phyloP scores from a whole-genome alignment of 2,329 filamentous ascomycete genomes.

The Colletotrichum acutatum region DNA sequence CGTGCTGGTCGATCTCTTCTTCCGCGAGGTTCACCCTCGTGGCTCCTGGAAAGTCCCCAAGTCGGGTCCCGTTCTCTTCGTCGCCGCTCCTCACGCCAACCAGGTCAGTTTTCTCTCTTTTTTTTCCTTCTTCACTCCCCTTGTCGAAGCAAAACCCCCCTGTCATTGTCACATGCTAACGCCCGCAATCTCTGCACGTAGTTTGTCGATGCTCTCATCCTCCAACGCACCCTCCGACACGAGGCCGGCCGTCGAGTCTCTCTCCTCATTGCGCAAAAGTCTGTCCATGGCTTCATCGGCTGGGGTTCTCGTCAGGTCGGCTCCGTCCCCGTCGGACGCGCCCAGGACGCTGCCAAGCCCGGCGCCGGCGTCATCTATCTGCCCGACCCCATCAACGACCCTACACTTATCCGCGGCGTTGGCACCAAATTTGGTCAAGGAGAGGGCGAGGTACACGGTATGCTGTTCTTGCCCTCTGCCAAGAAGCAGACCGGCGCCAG shows the following conservation, averaged over 20 bases:
- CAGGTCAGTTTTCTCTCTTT: constrained; percentile 68
- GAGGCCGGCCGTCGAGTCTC: constrained; percentile 91
- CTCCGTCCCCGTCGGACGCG: constrained; percentile 91
- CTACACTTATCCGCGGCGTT: constrained; percentile 80
- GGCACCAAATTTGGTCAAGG: constrained; percentile 83
- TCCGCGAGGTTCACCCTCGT: constrained; percentile 94
- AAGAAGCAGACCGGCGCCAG: constrained; percentile 82
- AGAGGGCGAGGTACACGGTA: constrained; percentile 80
- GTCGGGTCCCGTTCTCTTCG: constrained; percentile 90
- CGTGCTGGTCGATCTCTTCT: constrained; percentile 94
- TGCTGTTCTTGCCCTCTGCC: constrained; percentile 86
- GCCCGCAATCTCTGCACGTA: constrained; percentile 47
- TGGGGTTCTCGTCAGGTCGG: constrained; percentile 86
- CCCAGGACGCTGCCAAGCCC: constrained; percentile 87
- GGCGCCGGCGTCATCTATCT: constrained; percentile 86
- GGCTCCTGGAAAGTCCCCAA: constrained; percentile 95
- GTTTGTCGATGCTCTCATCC: constrained; percentile 95
- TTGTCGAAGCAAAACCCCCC: not conserved
- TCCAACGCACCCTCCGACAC: constrained; percentile 89
- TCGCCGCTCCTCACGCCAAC: constrained; percentile 96
- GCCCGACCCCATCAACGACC: constrained; percentile 86
- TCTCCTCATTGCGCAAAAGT: constrained; percentile 95
- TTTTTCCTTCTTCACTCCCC: not conserved
- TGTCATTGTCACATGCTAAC: constrained; percentile 35
- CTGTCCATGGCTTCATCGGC: constrained; percentile 93